Percentiles rank a stretch among this genome's conserved stretches.
phyloP scores from a whole-genome alignment of 148 eudicot genomes.

The Cornus suecica region DNA sequence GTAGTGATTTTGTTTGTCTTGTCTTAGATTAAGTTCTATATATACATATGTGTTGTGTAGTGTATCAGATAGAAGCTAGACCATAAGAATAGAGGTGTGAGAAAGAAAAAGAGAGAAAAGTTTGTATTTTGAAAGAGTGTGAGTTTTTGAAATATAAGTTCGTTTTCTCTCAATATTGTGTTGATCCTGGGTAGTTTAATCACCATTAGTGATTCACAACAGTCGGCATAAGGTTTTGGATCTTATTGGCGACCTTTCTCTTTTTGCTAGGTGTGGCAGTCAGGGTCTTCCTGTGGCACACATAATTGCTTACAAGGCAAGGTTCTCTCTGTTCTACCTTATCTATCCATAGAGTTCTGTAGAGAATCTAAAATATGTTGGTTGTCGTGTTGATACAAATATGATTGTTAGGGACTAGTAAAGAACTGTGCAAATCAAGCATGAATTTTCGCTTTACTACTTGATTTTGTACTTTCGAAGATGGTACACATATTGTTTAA shows the following conservation, averaged over 20 bases:
- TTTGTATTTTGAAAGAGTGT: too few relatives aligned
- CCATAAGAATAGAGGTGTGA: too few relatives aligned
- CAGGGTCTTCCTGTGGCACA: conserved; percentile 91
- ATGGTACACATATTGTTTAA: background rate
- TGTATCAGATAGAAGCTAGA: too few relatives aligned
- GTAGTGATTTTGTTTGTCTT: too few relatives aligned
- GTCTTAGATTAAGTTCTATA: too few relatives aligned
- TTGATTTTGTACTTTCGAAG: background rate
- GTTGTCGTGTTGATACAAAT: background rate
- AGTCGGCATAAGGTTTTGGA: conserved; percentile 93
- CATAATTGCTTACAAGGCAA: conserved; percentile 77
- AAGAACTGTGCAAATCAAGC: background rate
- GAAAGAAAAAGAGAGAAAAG: too few relatives aligned
- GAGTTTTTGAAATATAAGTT: too few relatives aligned
- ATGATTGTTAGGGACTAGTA: background rate
- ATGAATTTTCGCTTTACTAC: background rate
- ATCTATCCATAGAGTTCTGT: too few relatives aligned
- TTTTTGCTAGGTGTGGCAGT: conserved; percentile 71
- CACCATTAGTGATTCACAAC: too few relatives aligned
- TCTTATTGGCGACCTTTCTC: conserved; percentile 90
- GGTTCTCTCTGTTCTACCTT: background rate
- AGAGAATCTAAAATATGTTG: background rate
- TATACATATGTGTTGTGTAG: too few relatives aligned
- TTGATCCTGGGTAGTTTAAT: too few relatives aligned
- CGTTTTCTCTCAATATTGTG: too few relatives aligned